phyloP scores from a whole-genome alignment of 139 green algal species.

The Chlorella vulgaris region DNA sequence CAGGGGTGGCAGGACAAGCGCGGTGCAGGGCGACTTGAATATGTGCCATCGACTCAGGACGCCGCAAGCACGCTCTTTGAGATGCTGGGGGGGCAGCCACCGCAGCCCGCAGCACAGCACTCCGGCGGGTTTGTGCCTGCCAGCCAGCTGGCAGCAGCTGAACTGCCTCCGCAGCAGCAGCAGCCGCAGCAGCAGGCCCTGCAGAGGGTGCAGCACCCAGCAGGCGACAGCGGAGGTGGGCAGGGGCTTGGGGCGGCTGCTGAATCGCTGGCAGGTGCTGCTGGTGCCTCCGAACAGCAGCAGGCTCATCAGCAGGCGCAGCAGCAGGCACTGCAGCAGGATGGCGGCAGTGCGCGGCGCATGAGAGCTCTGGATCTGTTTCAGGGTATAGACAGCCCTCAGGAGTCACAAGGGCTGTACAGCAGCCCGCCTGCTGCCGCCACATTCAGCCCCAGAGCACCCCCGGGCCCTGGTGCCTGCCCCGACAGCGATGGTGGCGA shows the following conservation, averaged over 20 bases:
- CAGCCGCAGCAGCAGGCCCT: background rate
- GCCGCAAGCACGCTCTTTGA: constrained; percentile 1
- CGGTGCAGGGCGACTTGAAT: background rate
- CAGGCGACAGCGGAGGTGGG: too few relatives aligned
- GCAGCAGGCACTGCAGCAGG: background rate
- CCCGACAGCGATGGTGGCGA: background rate
- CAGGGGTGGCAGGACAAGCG: background rate
- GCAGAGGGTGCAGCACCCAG: background rate
- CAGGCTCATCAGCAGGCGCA: background rate
- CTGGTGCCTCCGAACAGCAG: background rate
- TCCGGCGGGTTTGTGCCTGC: background rate
- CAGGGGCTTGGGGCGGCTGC: too few relatives aligned
- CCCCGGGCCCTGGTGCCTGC: constrained; percentile 6
- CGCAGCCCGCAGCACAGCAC: constrained; percentile 4
- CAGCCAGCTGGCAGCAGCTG: background rate
- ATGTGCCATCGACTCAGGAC: constrained; percentile 19
- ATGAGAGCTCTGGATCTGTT: too few relatives aligned
- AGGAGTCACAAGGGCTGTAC: too few relatives aligned
- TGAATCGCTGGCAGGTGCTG: background rate
- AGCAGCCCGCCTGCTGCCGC: too few relatives aligned
- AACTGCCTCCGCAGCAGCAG: background rate
- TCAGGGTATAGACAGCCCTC: too few relatives aligned
- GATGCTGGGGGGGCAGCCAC: background rate
- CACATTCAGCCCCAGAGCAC: background rate
- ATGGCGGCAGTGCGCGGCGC: background rate